Evolutionary conservation across 495 filamentous ascomycete genomes (phyloP), one percentile per base, ranked within the genome.

Genomic region (Sordaria brevicollis): DNA sequence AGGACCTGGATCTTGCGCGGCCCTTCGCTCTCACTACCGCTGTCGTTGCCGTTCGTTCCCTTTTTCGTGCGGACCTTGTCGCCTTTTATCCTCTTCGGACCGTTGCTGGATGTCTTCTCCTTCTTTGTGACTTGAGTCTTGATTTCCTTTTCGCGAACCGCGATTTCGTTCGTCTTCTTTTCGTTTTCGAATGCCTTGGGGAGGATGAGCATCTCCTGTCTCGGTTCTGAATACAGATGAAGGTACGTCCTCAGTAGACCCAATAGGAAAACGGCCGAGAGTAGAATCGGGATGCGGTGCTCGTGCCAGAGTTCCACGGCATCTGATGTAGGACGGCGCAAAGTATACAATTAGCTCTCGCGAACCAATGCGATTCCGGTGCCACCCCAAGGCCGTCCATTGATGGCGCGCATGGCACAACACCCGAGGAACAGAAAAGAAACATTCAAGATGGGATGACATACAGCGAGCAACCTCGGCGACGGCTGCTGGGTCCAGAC

Each of bases 1-100:
- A 96, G 79, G 1, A 90, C 85, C 75, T 96, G 93, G 39, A 96
- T 88, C 67, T 82, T 82, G 35, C 71, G 79, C 69, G 39, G 29
- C 49, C 71, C 62, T 76, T 71, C 65, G 39, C 11, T 49, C 19
- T 68, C 69, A 9, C 38, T 39, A 13, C 49, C 68, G 37, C 70
- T 49, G 54, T 76, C 71, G 70, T 71, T 69, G 10, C 70, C 66
- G 4, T 77, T 76, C 10, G 72, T 65, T 15, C 65, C 38, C 37
- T 76, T 79, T 68, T 76, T 83, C 37, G 73, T 75, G 68, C 78
- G 49, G 25, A 62, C 49, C 49, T 62, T 62, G 65, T 81, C 83
- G 35, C 86, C 85, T 54, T 83, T 83, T 68, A 87, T 86, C 69
- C 84, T 81, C 68, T 80, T 77, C 4, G 86, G 84, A 6, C 78